These are phyloP conservation scores for Xerocomellus chrysenteron DNA, from an alignment of 768 basidiomycete genomes.

Conservation along the genomic window DNA sequence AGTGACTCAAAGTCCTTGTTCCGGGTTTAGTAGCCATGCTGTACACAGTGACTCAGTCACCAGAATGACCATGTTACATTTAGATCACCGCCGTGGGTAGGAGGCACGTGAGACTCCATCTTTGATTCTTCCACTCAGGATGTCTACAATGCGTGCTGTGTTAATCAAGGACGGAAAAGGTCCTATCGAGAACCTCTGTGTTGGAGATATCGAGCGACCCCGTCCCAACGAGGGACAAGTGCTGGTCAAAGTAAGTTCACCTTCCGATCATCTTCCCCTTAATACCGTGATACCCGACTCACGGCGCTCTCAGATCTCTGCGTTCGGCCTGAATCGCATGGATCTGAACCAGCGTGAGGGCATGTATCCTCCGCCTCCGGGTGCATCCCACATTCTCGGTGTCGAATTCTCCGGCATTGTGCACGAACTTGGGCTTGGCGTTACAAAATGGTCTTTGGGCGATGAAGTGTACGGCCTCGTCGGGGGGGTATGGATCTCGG, in stretches of 20 bases:
- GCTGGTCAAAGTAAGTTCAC: constrained; percentile 66
- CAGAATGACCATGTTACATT: background rate
- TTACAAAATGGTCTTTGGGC: constrained; percentile 54
- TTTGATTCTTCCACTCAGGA: background rate
- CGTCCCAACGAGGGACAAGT: constrained; percentile 57
- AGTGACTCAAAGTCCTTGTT: background rate
- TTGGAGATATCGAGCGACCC: constrained; percentile 71
- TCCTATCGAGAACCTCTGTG: constrained; percentile 71
- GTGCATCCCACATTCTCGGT: constrained; percentile 72
- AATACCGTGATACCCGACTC: background rate
- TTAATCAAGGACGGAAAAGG: constrained; percentile 76
- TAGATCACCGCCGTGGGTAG: background rate
- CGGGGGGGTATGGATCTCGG: constrained; percentile 60
- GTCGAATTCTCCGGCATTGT: constrained; percentile 83
- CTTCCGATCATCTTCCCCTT: background rate
- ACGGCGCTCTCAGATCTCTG: constrained; percentile 52
- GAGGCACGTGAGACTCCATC: background rate
- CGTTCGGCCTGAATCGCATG: constrained; percentile 90
- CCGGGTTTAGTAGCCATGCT: background rate
- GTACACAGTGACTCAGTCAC: background rate
- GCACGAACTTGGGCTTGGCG: constrained; percentile 49
- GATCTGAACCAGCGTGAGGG: constrained; percentile 74
- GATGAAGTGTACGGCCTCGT: constrained; percentile 81
- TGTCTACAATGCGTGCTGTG: constrained; percentile 67
- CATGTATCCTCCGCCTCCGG: constrained; percentile 75